Base-by-base conservation (phyloP, 176 grass and related monocot species). In the Ensete glaucum region DNA sequence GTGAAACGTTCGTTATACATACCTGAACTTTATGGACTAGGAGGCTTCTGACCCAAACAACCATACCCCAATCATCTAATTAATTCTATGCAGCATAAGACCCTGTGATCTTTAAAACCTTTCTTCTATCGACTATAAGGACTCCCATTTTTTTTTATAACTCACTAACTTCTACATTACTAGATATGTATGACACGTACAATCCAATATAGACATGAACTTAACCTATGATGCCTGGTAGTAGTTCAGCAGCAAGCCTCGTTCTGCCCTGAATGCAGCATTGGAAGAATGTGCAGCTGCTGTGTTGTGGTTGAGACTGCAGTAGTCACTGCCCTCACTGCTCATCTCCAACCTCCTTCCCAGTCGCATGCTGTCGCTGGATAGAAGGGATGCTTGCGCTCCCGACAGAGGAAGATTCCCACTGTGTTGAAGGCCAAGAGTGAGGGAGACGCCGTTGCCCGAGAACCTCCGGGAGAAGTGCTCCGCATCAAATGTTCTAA, bases 211-310 rank as follows among this genome's bases (percentile, higher is more conserved):
- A 13, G 9, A 1, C 14, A 26, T 23, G 49, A 6, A 51, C 14
- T 63, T 80, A 22, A 85, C 84, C 67, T 74, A 99, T 85, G 76
- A 92, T 87, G 79, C 91, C 81, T 73, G 88, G 77, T 89, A 99
- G 87, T 67, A 99, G 86, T 84, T 91, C 91, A 27, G 96, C 91
- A 27, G 86, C 84, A 90, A 91, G 95, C 52, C 87, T 85, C 73
- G 89, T 87, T 23, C 85, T 89, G 68, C 65, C 86, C 85, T 89
- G 86, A 85, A 99, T 84, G 85, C 93, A 84, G 90, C 86, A 50
- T 76, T 79, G 11, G 85, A 69, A 54, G 73, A 53, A 67, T 85
- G 84, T 50, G 65, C 72, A 25, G 71, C 76, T 17, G 25, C n/a
- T 29, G 80, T 7, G 66, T 64, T 84, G 65, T 24, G 77, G 56